Percentiles rank a stretch among this genome's conserved stretches.
Conservation (phyloP, 2,329 filamentous ascomycete genomes). For the Rhytidhysteron rufulum region DNA sequence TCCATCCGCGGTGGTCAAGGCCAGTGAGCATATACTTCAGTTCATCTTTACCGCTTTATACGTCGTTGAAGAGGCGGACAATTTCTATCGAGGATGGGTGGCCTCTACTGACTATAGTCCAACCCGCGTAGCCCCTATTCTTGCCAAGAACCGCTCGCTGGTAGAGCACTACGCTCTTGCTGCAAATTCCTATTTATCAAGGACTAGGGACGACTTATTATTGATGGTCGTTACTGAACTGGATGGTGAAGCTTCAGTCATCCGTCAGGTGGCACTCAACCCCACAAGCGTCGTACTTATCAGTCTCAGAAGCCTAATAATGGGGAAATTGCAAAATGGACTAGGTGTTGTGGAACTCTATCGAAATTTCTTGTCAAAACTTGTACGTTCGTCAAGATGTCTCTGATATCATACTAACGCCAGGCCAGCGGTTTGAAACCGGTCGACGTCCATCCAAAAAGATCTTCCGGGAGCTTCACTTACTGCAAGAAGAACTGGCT, state of each 20-base stretch:
- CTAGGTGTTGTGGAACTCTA: conserved; percentile 6
- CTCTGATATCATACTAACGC: background rate
- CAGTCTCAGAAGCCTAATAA: background rate
- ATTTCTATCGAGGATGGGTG: too few species aligned
- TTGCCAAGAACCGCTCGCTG: conserved; percentile 4
- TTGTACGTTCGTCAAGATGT: conserved; percentile 3
- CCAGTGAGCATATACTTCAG: conserved; percentile 4
- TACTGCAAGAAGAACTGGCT: conserved; percentile 7
- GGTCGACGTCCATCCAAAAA: conserved; percentile 5
- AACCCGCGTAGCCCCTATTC: too few species aligned
- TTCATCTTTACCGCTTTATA: conserved; percentile 5
- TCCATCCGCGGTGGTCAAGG: conserved; percentile 4
- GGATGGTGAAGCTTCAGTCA: conserved; percentile 1
- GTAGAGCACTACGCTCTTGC: conserved; percentile 2
- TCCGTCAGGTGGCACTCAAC: background rate
- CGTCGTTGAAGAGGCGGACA: too few species aligned
- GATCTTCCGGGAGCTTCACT: conserved; percentile 5
- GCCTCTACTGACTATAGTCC: too few species aligned
- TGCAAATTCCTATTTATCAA: conserved; percentile 2
- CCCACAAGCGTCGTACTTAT: background rate
- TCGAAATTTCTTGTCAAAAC: conserved; percentile 4
- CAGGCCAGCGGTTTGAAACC: conserved; percentile 4
- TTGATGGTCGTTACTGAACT: conserved; percentile 6
- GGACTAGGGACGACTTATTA: conserved; percentile 5
- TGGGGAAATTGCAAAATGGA: conserved; percentile 1